Evolutionary conservation across 2,329 filamentous ascomycete species (phyloP).

Genomic region (Aquanectria penicillioides): DNA sequence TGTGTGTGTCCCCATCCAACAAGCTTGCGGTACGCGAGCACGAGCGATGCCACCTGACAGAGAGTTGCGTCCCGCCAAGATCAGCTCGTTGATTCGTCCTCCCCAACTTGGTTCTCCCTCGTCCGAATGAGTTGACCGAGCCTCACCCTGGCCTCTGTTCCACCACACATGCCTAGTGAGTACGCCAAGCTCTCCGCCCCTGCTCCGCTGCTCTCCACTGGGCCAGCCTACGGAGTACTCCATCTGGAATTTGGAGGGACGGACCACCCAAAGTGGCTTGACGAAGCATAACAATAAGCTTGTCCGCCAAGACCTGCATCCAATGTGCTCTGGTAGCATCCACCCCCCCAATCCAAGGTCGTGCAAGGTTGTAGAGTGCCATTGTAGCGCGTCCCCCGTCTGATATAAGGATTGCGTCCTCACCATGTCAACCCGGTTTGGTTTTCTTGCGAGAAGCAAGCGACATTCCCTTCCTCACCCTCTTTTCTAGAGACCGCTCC

Average conservation of each 20-base stretch:
- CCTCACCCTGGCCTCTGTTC: neutral
- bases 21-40: constrained; percentile 13
- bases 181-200: constrained; percentile 6
- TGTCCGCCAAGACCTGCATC: constrained; percentile 42
- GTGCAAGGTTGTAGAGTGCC: too few relatives aligned
- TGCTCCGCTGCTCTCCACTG: neutral
- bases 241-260: neutral
- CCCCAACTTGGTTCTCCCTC: constrained; percentile 10
- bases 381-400: neutral
- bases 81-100: constrained; percentile 6
- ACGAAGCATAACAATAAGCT: constrained; percentile 42
- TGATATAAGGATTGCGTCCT: constrained; percentile 36
- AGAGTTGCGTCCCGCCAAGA: constrained; percentile 22
- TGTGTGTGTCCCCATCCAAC: constrained; percentile 9
- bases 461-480: constrained; percentile 13
- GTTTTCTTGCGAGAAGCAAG: constrained; percentile 3
- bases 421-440: neutral
- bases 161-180: neutral
- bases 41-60: neutral
- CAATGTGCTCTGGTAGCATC: too few relatives aligned
- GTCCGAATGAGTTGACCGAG: constrained; percentile 32
- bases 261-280: constrained; percentile 10
- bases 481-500: constrained; percentile 27
- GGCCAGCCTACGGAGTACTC: neutral
- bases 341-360: too few relatives aligned